A percentile compares a stretch with the other conserved stretches of the same genome.
These are phyloP conservation scores for Hebeloma cylindrosporum DNA, from an alignment of 768 basidiomycete genomes.

Conservation along the genomic window DNA sequence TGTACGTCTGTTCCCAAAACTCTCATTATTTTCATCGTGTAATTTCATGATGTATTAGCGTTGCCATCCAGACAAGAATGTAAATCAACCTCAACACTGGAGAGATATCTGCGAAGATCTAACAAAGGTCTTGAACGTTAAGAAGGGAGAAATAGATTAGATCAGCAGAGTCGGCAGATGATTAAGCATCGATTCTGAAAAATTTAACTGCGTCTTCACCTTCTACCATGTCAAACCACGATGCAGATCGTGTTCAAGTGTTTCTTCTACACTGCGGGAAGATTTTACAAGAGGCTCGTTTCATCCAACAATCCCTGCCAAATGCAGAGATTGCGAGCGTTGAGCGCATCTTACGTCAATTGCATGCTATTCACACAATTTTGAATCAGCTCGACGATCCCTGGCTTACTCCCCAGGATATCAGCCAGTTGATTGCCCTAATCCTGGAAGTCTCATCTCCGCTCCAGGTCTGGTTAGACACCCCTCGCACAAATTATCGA, in stretches of 20 bases:
- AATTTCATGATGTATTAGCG: not conserved
- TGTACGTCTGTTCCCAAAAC: not conserved
- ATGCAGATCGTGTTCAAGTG: conserved; percentile 2
- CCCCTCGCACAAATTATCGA: conserved; percentile 1
- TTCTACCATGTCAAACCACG: not conserved
- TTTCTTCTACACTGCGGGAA: conserved; percentile 10
- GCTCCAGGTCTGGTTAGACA: conserved; percentile 6
- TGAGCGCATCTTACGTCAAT: conserved; percentile 6
- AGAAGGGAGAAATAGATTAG: not conserved
- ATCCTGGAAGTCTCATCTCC: conserved; percentile 3
- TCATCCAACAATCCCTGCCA: conserved; percentile 10
- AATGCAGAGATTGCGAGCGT: conserved; percentile 9
- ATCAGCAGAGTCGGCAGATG: not conserved
- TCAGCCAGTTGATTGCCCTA: not conserved
- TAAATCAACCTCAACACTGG: conserved; percentile 1
- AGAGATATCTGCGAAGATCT: conserved; percentile 1
- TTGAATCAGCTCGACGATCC: conserved; percentile 6
- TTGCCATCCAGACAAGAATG: conserved; percentile 6
- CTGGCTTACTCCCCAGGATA: not conserved
- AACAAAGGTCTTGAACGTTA: not conserved
- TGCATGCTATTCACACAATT: conserved; percentile 8
- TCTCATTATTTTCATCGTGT: not conserved
- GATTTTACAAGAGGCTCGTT: conserved; percentile 7
- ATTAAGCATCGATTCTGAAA: not conserved
- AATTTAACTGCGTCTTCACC: not conserved